Evolutionary conservation across 805 yeast genomes (phyloP), one percentile per base, ranked within the genome.

Genomic region (Saccharomycopsis fodiens): DNA sequence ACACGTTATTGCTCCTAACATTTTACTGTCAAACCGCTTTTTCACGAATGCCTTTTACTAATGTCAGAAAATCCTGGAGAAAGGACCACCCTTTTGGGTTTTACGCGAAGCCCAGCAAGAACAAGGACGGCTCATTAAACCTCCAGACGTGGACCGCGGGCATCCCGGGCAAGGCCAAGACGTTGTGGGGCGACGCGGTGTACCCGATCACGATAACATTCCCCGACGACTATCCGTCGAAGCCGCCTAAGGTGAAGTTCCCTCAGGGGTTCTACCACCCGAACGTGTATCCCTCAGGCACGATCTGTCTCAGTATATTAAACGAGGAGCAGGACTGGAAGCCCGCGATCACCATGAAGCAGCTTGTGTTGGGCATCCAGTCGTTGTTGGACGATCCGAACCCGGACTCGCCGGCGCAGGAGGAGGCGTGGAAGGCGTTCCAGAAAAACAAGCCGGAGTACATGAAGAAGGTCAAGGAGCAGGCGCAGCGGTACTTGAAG

Each of bases 11-110:
- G n/a, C n/a, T n/a, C n/a, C n/a, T n/a, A n/a, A n/a, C n/a, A n/a
- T n/a, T n/a, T n/a, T 12, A 25, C 10, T 25, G 29, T 25, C 42
- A 27, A 3, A n/a, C n/a, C n/a, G n/a, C n/a, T n/a, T n/a, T n/a
- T n/a, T n/a, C n/a, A n/a, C 10, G 20, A 3, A 6, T 25, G 30
- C 12, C 40, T 19, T 8, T 16, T 22, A 16, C 35, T 32, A 23
- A n/a, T 30, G 25, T 15, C 47, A 81, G 98, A 63, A 91, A 89
- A 65, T 87, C 84, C 62, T 93, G 99, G 99, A 79, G 99, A 55
- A 91, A 87, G 62, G 96, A 88, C 62, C 99, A 93, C 61, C 99
- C 99, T 0, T 93, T 89, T 64, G 97, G 97, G 5, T 93, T 93
- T 64, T 89, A 67, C 55, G 99, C 99, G 32, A 85, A 86, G 59